Evolutionary conservation across 116 monocot genomes (phyloP).

Genomic region (Posidonia oceanica): DNA sequence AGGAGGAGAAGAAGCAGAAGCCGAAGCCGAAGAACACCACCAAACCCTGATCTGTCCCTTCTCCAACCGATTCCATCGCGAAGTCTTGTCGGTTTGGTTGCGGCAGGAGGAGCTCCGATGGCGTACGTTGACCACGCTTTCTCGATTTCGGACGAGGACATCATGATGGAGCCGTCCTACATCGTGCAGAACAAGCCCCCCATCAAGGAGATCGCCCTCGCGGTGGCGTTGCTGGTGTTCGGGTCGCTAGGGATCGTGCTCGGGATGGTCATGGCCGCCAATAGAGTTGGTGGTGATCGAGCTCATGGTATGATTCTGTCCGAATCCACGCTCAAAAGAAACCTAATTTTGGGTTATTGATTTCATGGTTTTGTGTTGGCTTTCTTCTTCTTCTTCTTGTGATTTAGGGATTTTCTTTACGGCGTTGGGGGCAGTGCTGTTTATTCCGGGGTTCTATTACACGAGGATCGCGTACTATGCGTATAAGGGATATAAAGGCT

Average conservation of each 20-base stretch:
- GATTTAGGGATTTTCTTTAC: slow-evolving; percentile 58
- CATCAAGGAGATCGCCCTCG: slow-evolving; percentile 57
- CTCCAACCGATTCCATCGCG: neutral
- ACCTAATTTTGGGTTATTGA: neutral
- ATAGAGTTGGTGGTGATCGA: slow-evolving; percentile 46
- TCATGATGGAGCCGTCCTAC: slow-evolving; percentile 43
- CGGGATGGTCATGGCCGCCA: slow-evolving; percentile 43
- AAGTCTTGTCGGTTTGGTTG: neutral
- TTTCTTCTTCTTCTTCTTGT: neutral
- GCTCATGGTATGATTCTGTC: slow-evolving; percentile 32
- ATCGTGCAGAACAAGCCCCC: slow-evolving; percentile 39
- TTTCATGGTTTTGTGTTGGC: neutral
- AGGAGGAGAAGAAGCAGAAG: neutral
- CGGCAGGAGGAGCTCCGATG: slow-evolving; percentile 11
- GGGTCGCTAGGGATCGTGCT: slow-evolving; percentile 37
- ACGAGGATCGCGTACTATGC: slow-evolving; percentile 72
- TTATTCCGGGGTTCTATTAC: slow-evolving; percentile 71
- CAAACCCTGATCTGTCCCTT: neutral
- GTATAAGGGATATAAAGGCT: slow-evolving; percentile 68
- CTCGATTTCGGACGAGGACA: slow-evolving; percentile 68
- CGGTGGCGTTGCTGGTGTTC: slow-evolving; percentile 45
- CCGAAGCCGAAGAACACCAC: neutral
- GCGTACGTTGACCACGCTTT: slow-evolving; percentile 69
- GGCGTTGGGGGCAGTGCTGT: slow-evolving; percentile 46
- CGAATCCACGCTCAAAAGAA: neutral